Conservation (phyloP, 257 asterid species). For the Jacaranda mimosifolia region DNA sequence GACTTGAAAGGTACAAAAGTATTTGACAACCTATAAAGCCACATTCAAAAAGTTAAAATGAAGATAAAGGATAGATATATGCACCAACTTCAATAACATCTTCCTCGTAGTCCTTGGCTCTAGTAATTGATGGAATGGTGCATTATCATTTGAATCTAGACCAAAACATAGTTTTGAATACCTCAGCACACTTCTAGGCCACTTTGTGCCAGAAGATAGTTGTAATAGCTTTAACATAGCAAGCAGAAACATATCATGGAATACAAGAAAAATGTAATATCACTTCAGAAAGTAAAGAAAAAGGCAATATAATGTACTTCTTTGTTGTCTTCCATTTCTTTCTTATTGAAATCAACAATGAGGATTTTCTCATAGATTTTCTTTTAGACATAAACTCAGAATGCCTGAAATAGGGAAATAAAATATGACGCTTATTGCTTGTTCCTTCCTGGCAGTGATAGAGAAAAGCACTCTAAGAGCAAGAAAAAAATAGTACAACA, state of each 20-base stretch:
- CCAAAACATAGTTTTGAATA: constrained; percentile 41
- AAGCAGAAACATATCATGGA: constrained; percentile 40
- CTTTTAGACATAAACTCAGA: constrained; percentile 48
- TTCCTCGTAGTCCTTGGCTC: constrained; percentile 51
- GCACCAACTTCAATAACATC: constrained; percentile 70
- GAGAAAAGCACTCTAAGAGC: constrained; percentile 29
- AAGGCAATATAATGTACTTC: constrained; percentile 49
- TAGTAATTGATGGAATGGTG: constrained; percentile 40
- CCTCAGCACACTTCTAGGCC: constrained; percentile 52
- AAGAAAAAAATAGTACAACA: constrained; percentile 37
- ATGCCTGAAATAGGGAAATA: constrained; percentile 56
- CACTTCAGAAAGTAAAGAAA: constrained; percentile 35
- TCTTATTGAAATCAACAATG: constrained; percentile 48
- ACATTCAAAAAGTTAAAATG: constrained; percentile 7
- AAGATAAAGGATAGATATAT: constrained; percentile 33
- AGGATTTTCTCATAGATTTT: constrained; percentile 47
- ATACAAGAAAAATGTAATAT: constrained; percentile 22
- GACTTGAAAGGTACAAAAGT: constrained; percentile 48
- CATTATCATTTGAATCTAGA: constrained; percentile 52
- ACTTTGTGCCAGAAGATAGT: constrained; percentile 44
- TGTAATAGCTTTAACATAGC: constrained; percentile 53
- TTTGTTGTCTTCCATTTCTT: constrained; percentile 54
- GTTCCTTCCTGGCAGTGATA: constrained; percentile 7
- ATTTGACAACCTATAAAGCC: constrained; percentile 55
- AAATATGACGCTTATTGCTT: constrained; percentile 15